Percentiles rank a stretch among this genome's conserved stretches.
phyloP scores from a whole-genome alignment of 148 eudicot genomes.

The Rhododendron simsii region DNA sequence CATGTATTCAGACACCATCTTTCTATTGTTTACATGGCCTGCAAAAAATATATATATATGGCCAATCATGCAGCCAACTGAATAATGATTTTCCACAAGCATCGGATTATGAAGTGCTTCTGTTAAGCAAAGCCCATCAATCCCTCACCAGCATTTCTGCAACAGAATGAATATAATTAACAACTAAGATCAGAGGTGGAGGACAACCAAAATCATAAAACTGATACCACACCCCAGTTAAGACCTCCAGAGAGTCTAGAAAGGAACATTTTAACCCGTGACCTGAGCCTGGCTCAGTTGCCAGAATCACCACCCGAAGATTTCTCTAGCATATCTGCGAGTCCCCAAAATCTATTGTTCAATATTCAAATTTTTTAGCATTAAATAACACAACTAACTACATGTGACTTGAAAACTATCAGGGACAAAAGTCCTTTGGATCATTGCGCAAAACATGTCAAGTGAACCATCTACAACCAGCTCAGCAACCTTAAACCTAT shows the following conservation, averaged over 20 bases:
- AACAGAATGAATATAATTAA: constrained; percentile 60
- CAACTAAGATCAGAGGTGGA: constrained; percentile 33
- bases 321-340: constrained; percentile 74
- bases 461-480: constrained; percentile 1
- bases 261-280: constrained; percentile 43
- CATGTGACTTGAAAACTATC: constrained; percentile 3
- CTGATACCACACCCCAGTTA: constrained; percentile 35
- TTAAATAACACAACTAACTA: constrained; percentile 13
- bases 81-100: constrained; percentile 49
- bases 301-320: constrained; percentile 54
- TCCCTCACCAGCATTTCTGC: constrained; percentile 77
- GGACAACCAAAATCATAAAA: constrained; percentile 34
- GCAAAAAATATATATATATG: constrained; percentile 22
- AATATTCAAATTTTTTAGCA: constrained; percentile 30
- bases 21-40: constrained; percentile 19
- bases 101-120: constrained; percentile 56
- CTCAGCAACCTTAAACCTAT: neutral
- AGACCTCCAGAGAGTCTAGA: constrained; percentile 34
- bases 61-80: constrained; percentile 42
- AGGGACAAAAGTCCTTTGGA: neutral
- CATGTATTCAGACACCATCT: constrained; percentile 11
- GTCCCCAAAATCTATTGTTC: constrained; percentile 58
- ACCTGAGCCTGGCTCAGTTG: constrained; percentile 57
- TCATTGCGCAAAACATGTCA: neutral
- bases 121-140: constrained; percentile 56